Conservation (phyloP, 2,329 filamentous ascomycete species). For the Elsinoe fawcettii region DNA sequence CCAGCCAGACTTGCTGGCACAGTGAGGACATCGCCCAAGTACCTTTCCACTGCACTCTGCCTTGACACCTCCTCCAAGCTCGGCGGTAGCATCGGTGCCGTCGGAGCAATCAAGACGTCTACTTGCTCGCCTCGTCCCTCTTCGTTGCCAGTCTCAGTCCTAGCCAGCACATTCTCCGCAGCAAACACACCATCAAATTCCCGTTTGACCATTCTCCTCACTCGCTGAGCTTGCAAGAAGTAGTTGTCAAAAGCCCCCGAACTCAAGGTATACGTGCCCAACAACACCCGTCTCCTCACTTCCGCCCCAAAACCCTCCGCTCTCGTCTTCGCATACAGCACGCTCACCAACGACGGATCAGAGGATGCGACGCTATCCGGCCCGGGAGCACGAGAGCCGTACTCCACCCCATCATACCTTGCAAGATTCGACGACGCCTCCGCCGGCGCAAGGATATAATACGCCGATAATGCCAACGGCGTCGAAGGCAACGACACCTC, state of each 20-base stretch:
- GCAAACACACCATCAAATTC: slow-evolving; percentile 80
- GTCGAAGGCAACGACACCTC: slow-evolving; percentile 77
- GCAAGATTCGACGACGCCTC: slow-evolving; percentile 94
- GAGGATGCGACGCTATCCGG: slow-evolving; percentile 35
- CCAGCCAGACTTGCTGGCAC: slow-evolving; percentile 91
- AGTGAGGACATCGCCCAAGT: slow-evolving; percentile 92
- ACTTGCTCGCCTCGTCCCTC: slow-evolving; percentile 45
- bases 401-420: slow-evolving; percentile 95
- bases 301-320: slow-evolving; percentile 72
- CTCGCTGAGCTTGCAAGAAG: slow-evolving; percentile 85
- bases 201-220: slow-evolving; percentile 71
- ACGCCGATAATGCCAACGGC: slow-evolving; percentile 76
- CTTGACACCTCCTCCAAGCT: slow-evolving; percentile 49
- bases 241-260: slow-evolving; percentile 92
- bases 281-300: slow-evolving; percentile 75
- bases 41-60: slow-evolving; percentile 59
- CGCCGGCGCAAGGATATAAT: slow-evolving; percentile 90
- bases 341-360: slow-evolving; percentile 12
- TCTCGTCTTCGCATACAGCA: slow-evolving; percentile 67
- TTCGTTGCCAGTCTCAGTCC: slow-evolving; percentile 16
- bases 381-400: slow-evolving; percentile 55
- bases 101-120: slow-evolving; percentile 82
- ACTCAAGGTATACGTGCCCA: slow-evolving; percentile 84
- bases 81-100: slow-evolving; percentile 70
- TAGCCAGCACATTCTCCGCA: slow-evolving; percentile 58